Conservation (phyloP, 352 stramenopile genomes). For the Pythium guiyangense region DNA sequence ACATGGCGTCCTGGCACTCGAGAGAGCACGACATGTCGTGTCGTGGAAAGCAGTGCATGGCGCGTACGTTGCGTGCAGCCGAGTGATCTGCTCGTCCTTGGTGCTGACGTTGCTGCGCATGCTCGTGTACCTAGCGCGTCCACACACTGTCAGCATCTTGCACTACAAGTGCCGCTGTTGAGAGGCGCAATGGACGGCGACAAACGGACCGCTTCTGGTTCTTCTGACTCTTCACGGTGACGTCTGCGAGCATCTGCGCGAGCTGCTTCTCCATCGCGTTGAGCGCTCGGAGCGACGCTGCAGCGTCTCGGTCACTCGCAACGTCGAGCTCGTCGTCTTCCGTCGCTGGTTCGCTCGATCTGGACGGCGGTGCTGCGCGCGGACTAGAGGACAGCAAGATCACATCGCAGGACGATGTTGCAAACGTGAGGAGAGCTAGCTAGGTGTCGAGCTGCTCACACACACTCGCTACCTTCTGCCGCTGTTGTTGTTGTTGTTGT, state of each 20-base stretch:
- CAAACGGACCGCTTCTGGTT: conserved; percentile 34
- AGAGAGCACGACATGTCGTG: too few relatives aligned
- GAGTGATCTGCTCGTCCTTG: conserved; percentile 21
- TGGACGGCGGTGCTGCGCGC: conserved; percentile 13
- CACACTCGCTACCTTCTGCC: conserved; percentile 5
- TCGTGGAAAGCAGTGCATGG: too few relatives aligned
- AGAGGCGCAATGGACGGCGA: neutral
- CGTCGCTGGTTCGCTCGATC: conserved; percentile 27
- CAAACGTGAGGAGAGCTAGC: neutral
- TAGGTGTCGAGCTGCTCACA: neutral
- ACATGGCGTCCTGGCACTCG: too few relatives aligned
- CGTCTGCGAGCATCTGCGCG: conserved; percentile 29
- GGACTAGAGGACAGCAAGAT: conserved; percentile 11
- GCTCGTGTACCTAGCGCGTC: conserved; percentile 17
- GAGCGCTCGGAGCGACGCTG: conserved; percentile 3
- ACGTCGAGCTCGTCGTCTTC: conserved; percentile 18
- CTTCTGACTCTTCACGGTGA: conserved; percentile 30
- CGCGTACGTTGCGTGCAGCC: conserved; percentile 13
- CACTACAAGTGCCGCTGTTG: neutral
- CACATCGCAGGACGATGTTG: neutral
- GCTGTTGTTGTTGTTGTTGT: conserved; percentile 14
- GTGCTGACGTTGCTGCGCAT: conserved; percentile 23
- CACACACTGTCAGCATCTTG: too few relatives aligned
- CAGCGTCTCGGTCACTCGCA: neutral
- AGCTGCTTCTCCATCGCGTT: conserved; percentile 24